These are phyloP conservation scores for Yueomyces sinensis DNA, from an alignment of 805 yeast genomes.

Conservation along the genomic window DNA sequence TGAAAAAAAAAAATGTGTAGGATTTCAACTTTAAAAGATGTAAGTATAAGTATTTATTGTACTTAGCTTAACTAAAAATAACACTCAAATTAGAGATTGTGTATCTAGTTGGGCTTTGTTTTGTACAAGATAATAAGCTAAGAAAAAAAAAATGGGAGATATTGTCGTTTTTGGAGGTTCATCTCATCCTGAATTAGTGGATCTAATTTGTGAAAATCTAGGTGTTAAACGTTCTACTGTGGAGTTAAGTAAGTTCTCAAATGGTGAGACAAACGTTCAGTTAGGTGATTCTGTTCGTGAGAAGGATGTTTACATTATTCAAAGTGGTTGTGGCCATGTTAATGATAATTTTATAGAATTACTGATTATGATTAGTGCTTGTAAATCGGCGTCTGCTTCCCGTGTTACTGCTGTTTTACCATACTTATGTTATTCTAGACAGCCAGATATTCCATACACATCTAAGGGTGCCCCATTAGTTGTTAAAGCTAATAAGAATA, in stretches of 20 bases:
- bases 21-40: too few relatives aligned
- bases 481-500: slow-evolving; percentile 21
- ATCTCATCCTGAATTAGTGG: slow-evolving; percentile 71
- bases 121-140: too few relatives aligned
- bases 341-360: slow-evolving; percentile 79
- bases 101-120: too few relatives aligned
- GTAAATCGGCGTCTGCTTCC: slow-evolving; percentile 81
- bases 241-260: slow-evolving; percentile 53
- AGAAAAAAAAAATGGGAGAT: slow-evolving; percentile 11
- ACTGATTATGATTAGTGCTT: slow-evolving; percentile 75
- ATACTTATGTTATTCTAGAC: slow-evolving; percentile 88
- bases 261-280: slow-evolving; percentile 88
- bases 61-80: too few relatives aligned
- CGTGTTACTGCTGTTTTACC: slow-evolving; percentile 88
- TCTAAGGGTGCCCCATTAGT: slow-evolving; percentile 60
- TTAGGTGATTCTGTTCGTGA: slow-evolving; percentile 85
- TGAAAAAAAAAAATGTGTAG: too few relatives aligned
- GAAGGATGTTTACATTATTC: slow-evolving; percentile 87
- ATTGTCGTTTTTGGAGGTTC: slow-evolving; percentile 83
- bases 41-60: too few relatives aligned
- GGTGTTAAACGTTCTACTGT: slow-evolving; percentile 64
- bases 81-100: too few relatives aligned
- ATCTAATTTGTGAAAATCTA: slow-evolving; percentile 60
- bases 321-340: slow-evolving; percentile 75
- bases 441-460: slow-evolving; percentile 83